These are phyloP conservation scores for Poa annua DNA, from an alignment of 176 grass and related monocot species.

Conservation along the genomic window DNA sequence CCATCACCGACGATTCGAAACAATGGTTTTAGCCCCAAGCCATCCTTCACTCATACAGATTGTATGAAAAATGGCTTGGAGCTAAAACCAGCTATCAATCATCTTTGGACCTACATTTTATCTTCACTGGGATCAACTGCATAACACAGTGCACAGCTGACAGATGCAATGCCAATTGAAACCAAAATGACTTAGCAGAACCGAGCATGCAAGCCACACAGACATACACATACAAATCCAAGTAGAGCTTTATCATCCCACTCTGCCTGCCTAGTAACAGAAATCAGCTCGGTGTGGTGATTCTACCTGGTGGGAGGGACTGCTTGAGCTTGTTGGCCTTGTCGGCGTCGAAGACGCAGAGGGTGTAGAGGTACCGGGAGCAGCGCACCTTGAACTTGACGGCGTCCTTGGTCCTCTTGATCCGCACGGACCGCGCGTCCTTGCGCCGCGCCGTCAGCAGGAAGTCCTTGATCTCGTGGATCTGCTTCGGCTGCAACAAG, in stretches of 20 bases:
- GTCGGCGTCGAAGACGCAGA: conserved; percentile 81
- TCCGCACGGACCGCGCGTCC: conserved; percentile 74
- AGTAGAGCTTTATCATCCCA: no score
- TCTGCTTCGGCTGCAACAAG: conserved; percentile 68
- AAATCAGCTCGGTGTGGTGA: not conserved
- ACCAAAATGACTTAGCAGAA: not conserved
- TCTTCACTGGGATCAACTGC: not conserved
- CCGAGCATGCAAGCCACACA: not conserved
- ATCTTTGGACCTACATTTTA: conserved; percentile 51
- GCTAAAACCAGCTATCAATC: conserved; percentile 50
- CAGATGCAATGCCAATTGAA: no score
- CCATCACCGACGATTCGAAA: conserved; percentile 49
- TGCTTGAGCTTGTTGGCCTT: conserved; percentile 93
- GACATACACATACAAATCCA: no score
- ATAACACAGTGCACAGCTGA: not conserved
- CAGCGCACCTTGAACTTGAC: conserved; percentile 92
- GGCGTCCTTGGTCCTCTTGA: conserved; percentile 78
- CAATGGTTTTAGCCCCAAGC: conserved; percentile 53
- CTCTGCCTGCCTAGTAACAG: not conserved
- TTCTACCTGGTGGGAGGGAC: conserved; percentile 72
- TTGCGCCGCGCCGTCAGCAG: conserved; percentile 80
- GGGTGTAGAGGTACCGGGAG: conserved; percentile 86
- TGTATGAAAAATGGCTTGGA: conserved; percentile 45
- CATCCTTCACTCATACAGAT: not conserved
- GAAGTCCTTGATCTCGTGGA: conserved; percentile 93